Conservation (phyloP, 768 basidiomycete species). For the Lactifluus rugatus region DNA sequence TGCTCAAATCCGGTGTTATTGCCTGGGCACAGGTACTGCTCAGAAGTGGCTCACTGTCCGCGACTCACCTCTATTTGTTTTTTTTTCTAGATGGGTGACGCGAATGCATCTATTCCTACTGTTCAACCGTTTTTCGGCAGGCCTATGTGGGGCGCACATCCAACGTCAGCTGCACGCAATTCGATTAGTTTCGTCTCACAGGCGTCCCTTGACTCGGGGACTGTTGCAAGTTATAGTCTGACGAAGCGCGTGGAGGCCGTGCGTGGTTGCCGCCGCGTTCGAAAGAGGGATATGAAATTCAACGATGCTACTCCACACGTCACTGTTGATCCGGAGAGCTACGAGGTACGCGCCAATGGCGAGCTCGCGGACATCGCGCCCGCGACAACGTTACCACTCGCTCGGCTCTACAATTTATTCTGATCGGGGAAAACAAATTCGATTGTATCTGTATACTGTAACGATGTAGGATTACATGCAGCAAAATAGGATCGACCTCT, state of each 20-base stretch:
- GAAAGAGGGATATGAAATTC: slow-evolving; percentile 91
- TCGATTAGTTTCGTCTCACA: slow-evolving; percentile 83
- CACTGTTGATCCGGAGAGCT: slow-evolving; percentile 86
- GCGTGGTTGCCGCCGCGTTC: slow-evolving; percentile 58
- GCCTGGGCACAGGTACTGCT: slow-evolving; percentile 67
- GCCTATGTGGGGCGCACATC: slow-evolving; percentile 89
- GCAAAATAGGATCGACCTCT: not conserved
- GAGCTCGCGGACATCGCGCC: slow-evolving; percentile 66
- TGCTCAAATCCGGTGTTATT: slow-evolving; percentile 91
- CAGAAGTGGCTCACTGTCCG: not conserved
- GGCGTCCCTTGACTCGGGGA: slow-evolving; percentile 50
- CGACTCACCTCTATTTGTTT: slow-evolving; percentile 1
- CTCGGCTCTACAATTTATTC: slow-evolving; percentile 71
- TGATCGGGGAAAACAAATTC: slow-evolving; percentile 28
- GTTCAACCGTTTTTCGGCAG: slow-evolving; percentile 81
- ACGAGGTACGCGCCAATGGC: slow-evolving; percentile 78
- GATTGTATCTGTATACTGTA: not conserved
- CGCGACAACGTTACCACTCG: slow-evolving; percentile 58
- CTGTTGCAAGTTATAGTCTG: slow-evolving; percentile 56
- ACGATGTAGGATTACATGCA: not conserved
- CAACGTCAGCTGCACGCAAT: slow-evolving; percentile 70
- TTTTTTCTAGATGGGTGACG: slow-evolving; percentile 76
- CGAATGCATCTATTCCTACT: slow-evolving; percentile 92
- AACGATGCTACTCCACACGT: slow-evolving; percentile 77
- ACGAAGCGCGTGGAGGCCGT: slow-evolving; percentile 70